Base-by-base conservation (phyloP, 306 rosid species). In the Ziziphus jujuba region DNA sequence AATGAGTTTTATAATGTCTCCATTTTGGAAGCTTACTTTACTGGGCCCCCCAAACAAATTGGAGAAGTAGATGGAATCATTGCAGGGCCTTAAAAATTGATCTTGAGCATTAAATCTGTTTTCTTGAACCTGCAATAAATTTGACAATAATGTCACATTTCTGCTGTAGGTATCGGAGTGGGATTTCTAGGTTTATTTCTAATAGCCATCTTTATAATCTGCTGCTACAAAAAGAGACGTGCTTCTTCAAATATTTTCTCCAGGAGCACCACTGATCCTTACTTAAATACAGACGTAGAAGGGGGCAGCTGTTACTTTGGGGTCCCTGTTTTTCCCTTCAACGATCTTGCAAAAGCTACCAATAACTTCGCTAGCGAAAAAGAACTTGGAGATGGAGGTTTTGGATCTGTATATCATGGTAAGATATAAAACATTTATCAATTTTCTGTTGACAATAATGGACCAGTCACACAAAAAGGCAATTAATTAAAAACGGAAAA, bases 331-430 rank as follows among this genome's bases (percentile, higher is more conserved):
- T 82, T 86, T 68, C 69, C 88, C 13, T 84, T 86, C 24, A 57
- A 10, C 2, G 92, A 86, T 60, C 90, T 89, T n/a, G 77, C 73
- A 72, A 78, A 72, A 62, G 90, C 92, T 19, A 86, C 96, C 0
- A 72, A 86, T 59, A 75, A 80, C 36, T 86, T 89, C 17, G 70
- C 82, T 34, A 33, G 5, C n/a, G 69, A 66, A 16, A 82, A 24
- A 62, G 77, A 78, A 47, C 87, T 89, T 0, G 92, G 96, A 72
- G 87, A 80, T 0, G 96, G 96, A 28, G 96, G 96, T 23, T 87
- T 87, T 14, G 92, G 87, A 61, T 70, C 70, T 8, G 97, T 87
- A 16, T 87, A 85, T 66, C 56, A 78, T 34, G 95, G 97, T 90
- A 62, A 53, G 75, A 25, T 10, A 40, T 22, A 23, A 22, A 50